A percentile compares a stretch with the other conserved stretches of the same genome.
phyloP scores from a whole-genome alignment of 495 filamentous ascomycete species.

The Amniculicola lignicola region DNA sequence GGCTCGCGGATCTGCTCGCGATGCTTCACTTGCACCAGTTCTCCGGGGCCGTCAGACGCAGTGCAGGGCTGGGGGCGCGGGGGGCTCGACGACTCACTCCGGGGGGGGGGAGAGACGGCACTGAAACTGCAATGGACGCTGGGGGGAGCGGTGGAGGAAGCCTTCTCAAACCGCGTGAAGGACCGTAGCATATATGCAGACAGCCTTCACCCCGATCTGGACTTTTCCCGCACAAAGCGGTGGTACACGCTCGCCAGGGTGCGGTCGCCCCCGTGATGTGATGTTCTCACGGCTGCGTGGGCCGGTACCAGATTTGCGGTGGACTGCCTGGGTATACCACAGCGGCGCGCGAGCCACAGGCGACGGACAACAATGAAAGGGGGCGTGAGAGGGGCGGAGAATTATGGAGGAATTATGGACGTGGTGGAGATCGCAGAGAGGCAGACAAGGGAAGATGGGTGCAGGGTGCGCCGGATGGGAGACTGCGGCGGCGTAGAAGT shows the following conservation, averaged over 20 bases:
- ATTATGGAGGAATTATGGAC: slow-evolving; percentile 20
- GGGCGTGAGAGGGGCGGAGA: slow-evolving; percentile 14
- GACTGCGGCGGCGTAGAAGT: slow-evolving; percentile 21
- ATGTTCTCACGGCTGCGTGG: slow-evolving; percentile 13
- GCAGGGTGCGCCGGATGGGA: slow-evolving; percentile 1
- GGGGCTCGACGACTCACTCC: too few species aligned
- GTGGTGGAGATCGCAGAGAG: too few species aligned
- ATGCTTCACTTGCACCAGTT: slow-evolving; percentile 4
- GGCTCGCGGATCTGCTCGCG: slow-evolving; percentile 20
- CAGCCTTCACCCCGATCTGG: slow-evolving; percentile 19
- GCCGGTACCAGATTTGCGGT: slow-evolving; percentile 15
- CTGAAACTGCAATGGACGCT: slow-evolving; percentile 7
- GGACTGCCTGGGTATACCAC: slow-evolving; percentile 9
- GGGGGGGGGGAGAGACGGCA: background rate
- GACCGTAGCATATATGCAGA: slow-evolving; percentile 31
- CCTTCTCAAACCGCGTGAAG: slow-evolving; percentile 15
- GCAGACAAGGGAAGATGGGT: too few species aligned
- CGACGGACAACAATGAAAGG: background rate
- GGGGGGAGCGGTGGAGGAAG: background rate
- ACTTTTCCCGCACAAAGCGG: slow-evolving; percentile 12
- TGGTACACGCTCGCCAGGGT: slow-evolving; percentile 26
- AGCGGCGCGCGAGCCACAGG: slow-evolving; percentile 3
- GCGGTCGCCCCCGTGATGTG: slow-evolving; percentile 25
- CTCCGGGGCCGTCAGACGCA: slow-evolving; percentile 10
- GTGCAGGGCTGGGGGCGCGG: background rate